phyloP scores from a whole-genome alignment of 176 grass and related monocot species.

The Musa itinerans region DNA sequence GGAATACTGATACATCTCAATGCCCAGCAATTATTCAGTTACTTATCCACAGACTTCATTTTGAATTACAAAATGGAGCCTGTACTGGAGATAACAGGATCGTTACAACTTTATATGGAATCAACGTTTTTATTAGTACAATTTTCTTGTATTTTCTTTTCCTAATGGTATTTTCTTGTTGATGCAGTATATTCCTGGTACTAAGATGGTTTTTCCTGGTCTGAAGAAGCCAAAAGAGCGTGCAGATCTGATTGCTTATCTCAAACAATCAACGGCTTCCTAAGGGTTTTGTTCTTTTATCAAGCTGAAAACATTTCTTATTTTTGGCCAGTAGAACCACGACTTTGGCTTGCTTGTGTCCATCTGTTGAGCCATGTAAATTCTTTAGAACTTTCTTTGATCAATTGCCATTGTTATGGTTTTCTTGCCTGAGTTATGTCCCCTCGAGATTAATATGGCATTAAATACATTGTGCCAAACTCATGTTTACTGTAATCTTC shows the following conservation, averaged over 20 bases:
- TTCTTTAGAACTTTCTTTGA: neutral
- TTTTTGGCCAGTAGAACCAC: neutral
- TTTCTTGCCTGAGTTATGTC: neutral
- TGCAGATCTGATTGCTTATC: conserved; percentile 73
- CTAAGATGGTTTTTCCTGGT: conserved; percentile 97
- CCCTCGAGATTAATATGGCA: neutral
- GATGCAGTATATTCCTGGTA: conserved; percentile 91
- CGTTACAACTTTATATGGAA: neutral
- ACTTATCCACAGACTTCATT: neutral
- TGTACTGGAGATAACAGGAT: neutral
- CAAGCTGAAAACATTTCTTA: neutral
- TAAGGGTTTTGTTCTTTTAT: neutral
- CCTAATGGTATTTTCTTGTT: neutral
- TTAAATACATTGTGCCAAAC: neutral
- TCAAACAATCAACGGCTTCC: conserved; percentile 51
- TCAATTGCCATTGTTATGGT: neutral
- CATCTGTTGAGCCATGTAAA: neutral
- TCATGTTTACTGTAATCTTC: neutral
- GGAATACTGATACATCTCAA: neutral
- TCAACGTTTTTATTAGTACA: neutral
- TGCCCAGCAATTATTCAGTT: neutral
- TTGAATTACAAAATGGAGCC: neutral
- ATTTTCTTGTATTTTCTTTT: neutral
- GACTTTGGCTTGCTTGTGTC: neutral
- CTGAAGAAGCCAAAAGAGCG: conserved; percentile 89